Evolutionary conservation across 805 yeast genomes (phyloP), one percentile per base, ranked within the genome.

Genomic region (Candida sakaeoensis): DNA sequence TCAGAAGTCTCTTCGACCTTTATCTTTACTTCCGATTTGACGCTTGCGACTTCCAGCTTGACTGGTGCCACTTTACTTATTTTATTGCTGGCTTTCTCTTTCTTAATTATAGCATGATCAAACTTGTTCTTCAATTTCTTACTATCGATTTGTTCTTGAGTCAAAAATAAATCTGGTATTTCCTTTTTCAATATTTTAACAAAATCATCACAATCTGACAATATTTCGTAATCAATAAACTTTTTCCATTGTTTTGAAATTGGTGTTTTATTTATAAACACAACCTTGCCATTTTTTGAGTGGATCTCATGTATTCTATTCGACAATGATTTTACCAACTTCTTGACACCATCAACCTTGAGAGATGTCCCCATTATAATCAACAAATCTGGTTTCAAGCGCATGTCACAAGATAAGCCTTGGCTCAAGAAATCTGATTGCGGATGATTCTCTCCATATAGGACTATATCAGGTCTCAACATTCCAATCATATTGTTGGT

Each of bases 391-490:
- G 97, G 95, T 43, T 67, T 72, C 31, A 75, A 65, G 44, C 66
- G 70, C 42, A 87, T 54, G 61, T 91, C 98, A 15, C 74, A 68
- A 36, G 68, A 72, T 28, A 86, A 61, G 6, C 89, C 88, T 34
- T 71, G 72, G 2, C 95, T 84, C 30, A 91, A 79, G n/a, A 70
- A 63, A 45, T 87, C 96, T 4, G 89, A 80, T 46, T 79, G 78
- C 1, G 96, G 96, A 60, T 91, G 98, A 52, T 89, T 82, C 55
- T 91, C 98, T 2, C 97, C 97, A 58, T 91, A 91, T 16, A 91
- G 69, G 1, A 91, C 95, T 42, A 91, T 89, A 52, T 84, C 84
- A 4, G 99, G 99, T 41, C 96, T 72, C 32, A 93, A 63, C 18
- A 78, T 61, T 0, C 99, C 99, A 4, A 82, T 76, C 33, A 28